Evolutionary conservation across 805 yeast species (phyloP).

Genomic region (Kodamaea kakaduensis): DNA sequence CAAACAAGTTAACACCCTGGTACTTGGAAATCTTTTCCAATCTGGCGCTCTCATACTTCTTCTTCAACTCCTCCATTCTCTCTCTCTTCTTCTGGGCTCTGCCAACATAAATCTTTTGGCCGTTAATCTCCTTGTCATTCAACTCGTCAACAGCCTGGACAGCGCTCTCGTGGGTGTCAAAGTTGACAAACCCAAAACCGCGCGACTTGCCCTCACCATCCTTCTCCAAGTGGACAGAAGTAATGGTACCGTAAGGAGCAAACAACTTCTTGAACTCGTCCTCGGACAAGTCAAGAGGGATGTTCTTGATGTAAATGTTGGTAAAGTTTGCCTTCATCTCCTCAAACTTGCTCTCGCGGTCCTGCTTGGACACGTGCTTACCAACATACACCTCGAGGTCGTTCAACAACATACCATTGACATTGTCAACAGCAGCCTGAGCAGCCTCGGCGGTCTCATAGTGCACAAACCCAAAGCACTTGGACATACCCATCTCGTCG

Average conservation of each 20-base stretch:
- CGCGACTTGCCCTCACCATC: constrained; percentile 85
- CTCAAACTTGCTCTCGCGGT: constrained; percentile 90
- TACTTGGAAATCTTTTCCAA: constrained; percentile 88
- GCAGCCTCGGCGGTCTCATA: constrained; percentile 93
- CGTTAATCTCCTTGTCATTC: constrained; percentile 81
- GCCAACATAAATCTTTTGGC: constrained; percentile 88
- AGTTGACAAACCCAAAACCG: constrained; percentile 97
- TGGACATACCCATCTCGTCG: constrained; percentile 86
- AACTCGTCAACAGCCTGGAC: constrained; percentile 86
- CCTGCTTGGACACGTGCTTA: constrained; percentile 86
- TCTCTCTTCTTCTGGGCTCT: constrained; percentile 99
- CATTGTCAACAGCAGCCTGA: constrained; percentile 89
- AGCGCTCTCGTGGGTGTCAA: constrained; percentile 81
- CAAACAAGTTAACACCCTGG: constrained; percentile 96
- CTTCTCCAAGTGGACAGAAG: constrained; percentile 76
- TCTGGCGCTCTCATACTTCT: constrained; percentile 88
- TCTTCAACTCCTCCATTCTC: constrained; percentile 92
- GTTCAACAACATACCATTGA: constrained; percentile 96
- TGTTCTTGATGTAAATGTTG: constrained; percentile 92
- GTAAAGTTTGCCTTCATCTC: constrained; percentile 91
- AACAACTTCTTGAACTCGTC: constrained; percentile 72
- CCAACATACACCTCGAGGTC: constrained; percentile 96
- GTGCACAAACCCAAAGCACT: constrained; percentile 97
- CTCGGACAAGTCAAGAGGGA: constrained; percentile 64
- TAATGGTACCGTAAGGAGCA: constrained; percentile 68